Conservation (phyloP, 495 filamentous ascomycete species). For the Mytilinidion resinicola region DNA sequence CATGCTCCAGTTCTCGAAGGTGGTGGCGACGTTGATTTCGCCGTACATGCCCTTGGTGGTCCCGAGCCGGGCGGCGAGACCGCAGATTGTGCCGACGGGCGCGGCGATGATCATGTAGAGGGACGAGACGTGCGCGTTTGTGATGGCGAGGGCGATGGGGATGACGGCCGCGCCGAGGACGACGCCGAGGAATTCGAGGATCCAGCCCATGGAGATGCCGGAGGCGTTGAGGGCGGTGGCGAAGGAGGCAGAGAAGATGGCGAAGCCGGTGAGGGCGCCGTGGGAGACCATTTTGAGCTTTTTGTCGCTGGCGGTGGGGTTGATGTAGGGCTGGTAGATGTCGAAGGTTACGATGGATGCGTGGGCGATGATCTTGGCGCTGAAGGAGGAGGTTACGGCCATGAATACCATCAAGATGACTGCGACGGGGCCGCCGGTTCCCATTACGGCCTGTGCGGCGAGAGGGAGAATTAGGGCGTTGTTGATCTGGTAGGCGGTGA, state of each 20-base stretch:
- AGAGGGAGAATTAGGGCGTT: constrained; percentile 86
- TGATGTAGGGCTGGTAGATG: constrained; percentile 57
- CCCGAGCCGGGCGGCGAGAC: constrained; percentile 83
- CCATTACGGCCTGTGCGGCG: constrained; percentile 78
- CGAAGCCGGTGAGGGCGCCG: constrained; percentile 65
- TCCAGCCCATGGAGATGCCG: constrained; percentile 60
- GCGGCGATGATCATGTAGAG: constrained; percentile 70
- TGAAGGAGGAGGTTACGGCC: constrained; percentile 88
- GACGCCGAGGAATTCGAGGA: constrained; percentile 87
- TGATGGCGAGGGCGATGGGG: constrained; percentile 70
- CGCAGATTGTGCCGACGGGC: constrained; percentile 66
- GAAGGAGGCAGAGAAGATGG: constrained; percentile 77
- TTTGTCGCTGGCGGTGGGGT: constrained; percentile 55
- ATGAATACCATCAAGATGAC: constrained; percentile 92
- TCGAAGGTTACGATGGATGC: constrained; percentile 93
- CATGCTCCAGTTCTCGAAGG: constrained; percentile 82
- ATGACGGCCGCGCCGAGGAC: constrained; percentile 83
- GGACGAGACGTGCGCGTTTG: constrained; percentile 79
- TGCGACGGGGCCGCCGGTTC: constrained; percentile 77
- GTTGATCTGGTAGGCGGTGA: constrained; percentile 67
- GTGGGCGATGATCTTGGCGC: constrained; percentile 85
- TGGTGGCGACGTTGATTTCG: constrained; percentile 63
- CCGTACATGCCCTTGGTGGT: constrained; percentile 75
- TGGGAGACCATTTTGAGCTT: constrained; percentile 83
- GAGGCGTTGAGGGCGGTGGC: constrained; percentile 69